A percentile compares a stretch with the other conserved stretches of the same genome.
Evolutionary conservation across 148 eudicot genomes (phyloP).

Genomic region (Chenopodium suecicum): DNA sequence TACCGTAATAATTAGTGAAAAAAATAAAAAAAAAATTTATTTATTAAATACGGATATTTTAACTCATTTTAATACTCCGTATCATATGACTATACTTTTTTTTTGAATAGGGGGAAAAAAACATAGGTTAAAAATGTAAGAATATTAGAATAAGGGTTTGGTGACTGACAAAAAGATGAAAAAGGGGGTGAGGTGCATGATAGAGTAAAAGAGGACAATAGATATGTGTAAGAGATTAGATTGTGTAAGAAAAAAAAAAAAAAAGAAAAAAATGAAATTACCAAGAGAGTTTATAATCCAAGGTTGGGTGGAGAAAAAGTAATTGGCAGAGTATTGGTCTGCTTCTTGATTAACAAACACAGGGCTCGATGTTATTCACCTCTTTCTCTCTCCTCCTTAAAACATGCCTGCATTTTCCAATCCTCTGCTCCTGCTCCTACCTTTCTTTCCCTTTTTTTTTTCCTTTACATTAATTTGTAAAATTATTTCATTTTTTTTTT

Average conservation of each 20-base stretch:
- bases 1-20: too few relatives aligned
- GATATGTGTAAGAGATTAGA: background rate
- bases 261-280: background rate
- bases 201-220: background rate
- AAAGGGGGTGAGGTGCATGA: background rate
- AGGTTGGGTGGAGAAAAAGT: background rate
- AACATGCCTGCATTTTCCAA: background rate
- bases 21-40: too few relatives aligned
- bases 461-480: background rate
- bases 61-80: too few relatives aligned
- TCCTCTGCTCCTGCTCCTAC: background rate
- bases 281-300: background rate
- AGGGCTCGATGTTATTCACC: conserved; percentile 27
- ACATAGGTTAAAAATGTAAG: too few relatives aligned
- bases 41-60: too few relatives aligned
- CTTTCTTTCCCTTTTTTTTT: background rate
- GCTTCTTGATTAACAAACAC: conserved; percentile 13
- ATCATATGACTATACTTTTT: too few relatives aligned
- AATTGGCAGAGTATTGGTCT: conserved; percentile 23
- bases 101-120: too few relatives aligned
- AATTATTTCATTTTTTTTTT: too few relatives aligned
- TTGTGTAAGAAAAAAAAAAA: background rate
- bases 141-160: too few relatives aligned
- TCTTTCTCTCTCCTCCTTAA: conserved; percentile 1
- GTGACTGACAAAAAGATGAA: background rate